Evolutionary conservation across 257 asterid genomes (phyloP).

Genomic region (Linaria vulgaris): DNA sequence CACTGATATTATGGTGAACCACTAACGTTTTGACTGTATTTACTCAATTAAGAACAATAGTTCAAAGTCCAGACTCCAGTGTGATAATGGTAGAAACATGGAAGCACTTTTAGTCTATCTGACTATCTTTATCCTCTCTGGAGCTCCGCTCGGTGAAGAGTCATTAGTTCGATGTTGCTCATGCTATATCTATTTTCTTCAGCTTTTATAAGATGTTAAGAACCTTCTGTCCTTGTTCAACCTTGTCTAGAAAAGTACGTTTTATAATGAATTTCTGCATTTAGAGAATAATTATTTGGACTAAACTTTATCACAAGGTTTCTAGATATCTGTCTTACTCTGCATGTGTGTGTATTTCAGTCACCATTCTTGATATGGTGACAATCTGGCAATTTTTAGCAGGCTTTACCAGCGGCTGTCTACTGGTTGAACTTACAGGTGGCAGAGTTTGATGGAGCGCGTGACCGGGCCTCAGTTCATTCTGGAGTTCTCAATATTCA

Average conservation of each 20-base stretch:
- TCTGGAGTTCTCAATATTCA: slow-evolving; percentile 53
- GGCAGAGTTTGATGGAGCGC: slow-evolving; percentile 51
- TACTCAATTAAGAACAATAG: too few relatives aligned
- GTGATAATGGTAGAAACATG: too few relatives aligned
- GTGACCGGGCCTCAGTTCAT: slow-evolving; percentile 40
- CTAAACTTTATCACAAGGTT: too few relatives aligned
- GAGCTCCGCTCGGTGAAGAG: too few relatives aligned
- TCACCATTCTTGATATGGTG: slow-evolving; percentile 73
- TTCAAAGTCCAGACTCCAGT: too few relatives aligned
- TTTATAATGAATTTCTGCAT: background rate
- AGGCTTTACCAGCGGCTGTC: slow-evolving; percentile 98
- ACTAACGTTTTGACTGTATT: too few relatives aligned
- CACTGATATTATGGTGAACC: too few relatives aligned
- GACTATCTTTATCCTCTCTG: too few relatives aligned
- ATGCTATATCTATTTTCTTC: too few relatives aligned
- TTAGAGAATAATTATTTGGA: background rate
- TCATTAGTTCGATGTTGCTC: too few relatives aligned
- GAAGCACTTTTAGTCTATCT: too few relatives aligned
- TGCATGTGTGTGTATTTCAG: slow-evolving; percentile 25
- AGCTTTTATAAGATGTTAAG: too few relatives aligned
- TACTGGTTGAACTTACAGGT: slow-evolving; percentile 99
- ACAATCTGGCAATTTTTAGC: slow-evolving; percentile 64
- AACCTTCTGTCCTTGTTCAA: background rate
- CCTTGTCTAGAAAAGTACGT: background rate
- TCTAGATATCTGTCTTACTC: background rate